Evolutionary conservation across 2,329 filamentous ascomycete genomes (phyloP).

Genomic region (Aspergillus transmontanensis): DNA sequence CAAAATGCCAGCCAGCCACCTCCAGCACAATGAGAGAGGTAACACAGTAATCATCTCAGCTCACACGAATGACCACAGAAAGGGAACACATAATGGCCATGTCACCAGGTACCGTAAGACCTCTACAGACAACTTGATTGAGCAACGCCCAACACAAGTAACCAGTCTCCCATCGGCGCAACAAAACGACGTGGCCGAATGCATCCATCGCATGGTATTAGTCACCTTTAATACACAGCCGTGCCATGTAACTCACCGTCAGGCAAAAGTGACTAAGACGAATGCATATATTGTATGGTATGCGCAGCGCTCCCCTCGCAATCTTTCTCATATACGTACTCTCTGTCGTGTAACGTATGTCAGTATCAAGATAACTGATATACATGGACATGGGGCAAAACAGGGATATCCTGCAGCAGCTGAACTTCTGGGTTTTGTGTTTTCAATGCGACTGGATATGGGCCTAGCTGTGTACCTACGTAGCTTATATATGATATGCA

Average conservation of each 20-base stretch:
- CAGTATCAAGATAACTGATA: not conserved
- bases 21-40: not conserved
- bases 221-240: not conserved
- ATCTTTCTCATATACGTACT: not conserved
- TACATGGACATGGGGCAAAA: not conserved
- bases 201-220: not conserved
- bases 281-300: not conserved
- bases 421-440: not conserved
- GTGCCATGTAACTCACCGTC: not conserved
- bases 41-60: not conserved
- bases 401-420: not conserved
- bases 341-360: not conserved
- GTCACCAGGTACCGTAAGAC: not conserved
- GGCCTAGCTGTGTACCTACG: not conserved
- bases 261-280: not conserved
- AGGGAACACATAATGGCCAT: not conserved
- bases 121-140: not conserved
- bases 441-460: not conserved
- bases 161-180: not conserved
- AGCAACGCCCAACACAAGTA: not conserved
- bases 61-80: not conserved
- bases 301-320: not conserved
- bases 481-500: not conserved
- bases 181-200: not conserved
- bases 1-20: not conserved